Percentiles rank a stretch among this genome's conserved stretches.
Conservation (phyloP, 2,329 filamentous ascomycete genomes). For the Boeremia lycopersici region DNA sequence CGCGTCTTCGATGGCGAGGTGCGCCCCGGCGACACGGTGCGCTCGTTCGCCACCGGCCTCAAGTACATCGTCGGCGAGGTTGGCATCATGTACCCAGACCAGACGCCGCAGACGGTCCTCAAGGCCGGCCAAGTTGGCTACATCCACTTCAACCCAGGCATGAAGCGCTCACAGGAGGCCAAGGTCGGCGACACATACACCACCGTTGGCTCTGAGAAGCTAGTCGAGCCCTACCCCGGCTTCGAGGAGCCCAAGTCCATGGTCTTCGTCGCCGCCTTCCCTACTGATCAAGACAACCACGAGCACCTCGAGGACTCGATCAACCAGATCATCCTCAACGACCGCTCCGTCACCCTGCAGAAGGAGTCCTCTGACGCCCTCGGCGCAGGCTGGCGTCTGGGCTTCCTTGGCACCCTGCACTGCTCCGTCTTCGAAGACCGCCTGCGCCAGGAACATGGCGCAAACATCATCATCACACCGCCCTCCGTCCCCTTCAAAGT, state of each 20-base stretch:
- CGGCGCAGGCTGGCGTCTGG: constrained; percentile 90
- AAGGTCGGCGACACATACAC: constrained; percentile 97
- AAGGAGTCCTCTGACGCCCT: constrained; percentile 95
- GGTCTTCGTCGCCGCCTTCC: constrained; percentile 98
- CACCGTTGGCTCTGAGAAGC: constrained; percentile 73
- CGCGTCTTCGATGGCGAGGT: constrained; percentile 88
- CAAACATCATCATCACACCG: constrained; percentile 94
- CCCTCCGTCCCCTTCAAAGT: constrained; percentile 93
- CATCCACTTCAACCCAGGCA: constrained; percentile 95
- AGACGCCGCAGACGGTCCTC: constrained; percentile 78
- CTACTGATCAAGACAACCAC: constrained; percentile 88
- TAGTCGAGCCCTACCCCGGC: constrained; percentile 81
- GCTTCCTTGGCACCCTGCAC: constrained; percentile 94
- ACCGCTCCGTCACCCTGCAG: constrained; percentile 89
- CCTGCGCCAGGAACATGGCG: constrained; percentile 89
- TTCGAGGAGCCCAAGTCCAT: constrained; percentile 98
- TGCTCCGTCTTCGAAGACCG: constrained; percentile 99
- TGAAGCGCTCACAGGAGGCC: constrained; percentile 95
- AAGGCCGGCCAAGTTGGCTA: constrained; percentile 96
- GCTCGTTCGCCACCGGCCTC: constrained; percentile 84
- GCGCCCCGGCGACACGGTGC: constrained; percentile 80
- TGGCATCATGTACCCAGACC: constrained; percentile 91
- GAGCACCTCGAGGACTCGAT: constrained; percentile 90
- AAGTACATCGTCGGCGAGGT: constrained; percentile 96
- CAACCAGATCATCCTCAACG: constrained; percentile 89